Conservation (phyloP, 345 rosid genomes). For the Eucalyptus grandis region DNA sequence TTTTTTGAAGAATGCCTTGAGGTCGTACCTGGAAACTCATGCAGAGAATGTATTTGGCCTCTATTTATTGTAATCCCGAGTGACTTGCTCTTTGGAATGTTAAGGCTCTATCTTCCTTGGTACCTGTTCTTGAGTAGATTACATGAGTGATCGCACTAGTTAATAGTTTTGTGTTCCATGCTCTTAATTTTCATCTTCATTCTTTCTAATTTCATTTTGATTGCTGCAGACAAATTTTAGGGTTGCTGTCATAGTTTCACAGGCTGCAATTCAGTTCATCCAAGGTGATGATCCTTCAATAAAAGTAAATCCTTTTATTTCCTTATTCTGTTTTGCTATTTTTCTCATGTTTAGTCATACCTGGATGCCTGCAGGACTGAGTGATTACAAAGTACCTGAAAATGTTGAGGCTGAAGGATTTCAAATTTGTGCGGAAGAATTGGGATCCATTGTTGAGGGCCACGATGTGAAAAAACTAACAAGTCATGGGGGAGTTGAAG, state of each 20-base stretch:
- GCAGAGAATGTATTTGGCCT: not conserved
- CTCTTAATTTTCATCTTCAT: not conserved
- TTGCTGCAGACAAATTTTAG: slow-evolving; percentile 60
- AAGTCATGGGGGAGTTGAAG: slow-evolving; percentile 65
- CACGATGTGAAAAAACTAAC: slow-evolving; percentile 70
- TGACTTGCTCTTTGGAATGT: not conserved
- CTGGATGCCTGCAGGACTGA: slow-evolving; percentile 38
- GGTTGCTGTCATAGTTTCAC: slow-evolving; percentile 86
- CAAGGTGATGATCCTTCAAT: slow-evolving; percentile 30
- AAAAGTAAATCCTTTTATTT: not conserved
- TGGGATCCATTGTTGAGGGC: slow-evolving; percentile 79
- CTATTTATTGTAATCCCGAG: not conserved
- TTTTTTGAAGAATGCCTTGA: not conserved
- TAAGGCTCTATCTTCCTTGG: not conserved
- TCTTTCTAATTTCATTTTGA: not conserved
- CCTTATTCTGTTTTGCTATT: not conserved
- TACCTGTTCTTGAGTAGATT: not conserved
- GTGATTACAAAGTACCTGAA: slow-evolving; percentile 65
- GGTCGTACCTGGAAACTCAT: not conserved
- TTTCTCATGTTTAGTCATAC: slow-evolving; percentile 2
- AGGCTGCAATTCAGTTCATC: slow-evolving; percentile 87
- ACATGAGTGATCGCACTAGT: not conserved
- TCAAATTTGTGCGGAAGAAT: slow-evolving; percentile 78
- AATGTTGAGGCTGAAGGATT: slow-evolving; percentile 72
- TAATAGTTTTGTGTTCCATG: not conserved